These are phyloP conservation scores for Cladophialophora chaetospira DNA, from an alignment of 2,329 filamentous ascomycete species.

Conservation along the genomic window DNA sequence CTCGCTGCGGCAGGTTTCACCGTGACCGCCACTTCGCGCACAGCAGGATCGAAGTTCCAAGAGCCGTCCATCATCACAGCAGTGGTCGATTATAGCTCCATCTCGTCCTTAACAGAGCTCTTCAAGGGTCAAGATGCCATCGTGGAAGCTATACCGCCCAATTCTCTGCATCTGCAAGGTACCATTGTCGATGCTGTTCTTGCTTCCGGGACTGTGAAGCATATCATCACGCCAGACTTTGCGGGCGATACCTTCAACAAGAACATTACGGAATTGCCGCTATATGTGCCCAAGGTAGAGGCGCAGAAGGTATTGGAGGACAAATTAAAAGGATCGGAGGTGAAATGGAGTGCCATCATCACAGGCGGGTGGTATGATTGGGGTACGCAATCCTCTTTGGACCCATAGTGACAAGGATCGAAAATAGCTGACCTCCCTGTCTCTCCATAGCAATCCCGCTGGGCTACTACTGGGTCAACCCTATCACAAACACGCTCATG, in stretches of 20 bases:
- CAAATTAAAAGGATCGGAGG: conserved; percentile 7
- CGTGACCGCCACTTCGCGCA: conserved; percentile 33
- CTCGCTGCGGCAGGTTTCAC: conserved; percentile 28
- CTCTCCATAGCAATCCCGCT: conserved; percentile 11
- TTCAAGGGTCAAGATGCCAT: conserved; percentile 39
- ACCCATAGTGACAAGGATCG: too few species aligned
- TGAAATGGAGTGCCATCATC: conserved; percentile 18
- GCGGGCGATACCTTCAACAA: conserved; percentile 18
- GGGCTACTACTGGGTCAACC: conserved; percentile 23
- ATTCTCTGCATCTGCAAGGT: conserved; percentile 6
- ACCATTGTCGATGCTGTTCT: conserved; percentile 14
- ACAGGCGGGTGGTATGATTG: conserved; percentile 23
- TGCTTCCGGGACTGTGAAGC: conserved; percentile 13
- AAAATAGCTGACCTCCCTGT: not conserved
- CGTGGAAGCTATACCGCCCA: conserved; percentile 27
- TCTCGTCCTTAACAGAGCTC: conserved; percentile 29
- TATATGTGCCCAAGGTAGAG: conserved; percentile 19
- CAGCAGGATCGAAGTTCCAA: conserved; percentile 28
- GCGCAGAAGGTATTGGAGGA: conserved; percentile 20
- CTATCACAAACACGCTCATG: conserved; percentile 14
- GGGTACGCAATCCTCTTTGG: conserved; percentile 5
- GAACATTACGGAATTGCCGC: conserved; percentile 13
- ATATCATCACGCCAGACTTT: conserved; percentile 22
- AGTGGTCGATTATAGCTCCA: conserved; percentile 35
- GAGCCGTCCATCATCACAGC: conserved; percentile 25